Percentiles rank a stretch among this genome's conserved stretches.
Evolutionary conservation across 2,329 filamentous ascomycete species (phyloP).

Genomic region (Cladosporium sp.): DNA sequence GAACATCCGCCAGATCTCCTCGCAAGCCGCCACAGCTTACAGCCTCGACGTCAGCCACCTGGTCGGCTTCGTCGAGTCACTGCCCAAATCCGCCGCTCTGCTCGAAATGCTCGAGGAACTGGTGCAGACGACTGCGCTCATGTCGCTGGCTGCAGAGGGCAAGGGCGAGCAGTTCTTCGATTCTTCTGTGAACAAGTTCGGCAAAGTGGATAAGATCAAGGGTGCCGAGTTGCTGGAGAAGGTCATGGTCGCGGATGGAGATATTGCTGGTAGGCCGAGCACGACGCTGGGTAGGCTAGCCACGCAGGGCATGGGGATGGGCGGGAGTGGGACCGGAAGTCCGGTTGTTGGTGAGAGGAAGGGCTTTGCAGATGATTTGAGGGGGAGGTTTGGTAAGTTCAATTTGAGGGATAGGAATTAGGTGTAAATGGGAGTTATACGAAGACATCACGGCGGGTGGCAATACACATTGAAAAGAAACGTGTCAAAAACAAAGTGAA

Average conservation of each 20-base stretch:
- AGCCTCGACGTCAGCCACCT: constrained; percentile 83
- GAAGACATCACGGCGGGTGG: background rate
- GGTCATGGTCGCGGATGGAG: constrained; percentile 39
- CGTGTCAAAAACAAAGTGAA: background rate
- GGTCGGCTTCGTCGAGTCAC: constrained; percentile 78
- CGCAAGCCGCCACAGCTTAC: constrained; percentile 78
- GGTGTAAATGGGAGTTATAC: background rate
- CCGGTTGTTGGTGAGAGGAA: constrained; percentile 17
- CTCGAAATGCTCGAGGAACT: constrained; percentile 89
- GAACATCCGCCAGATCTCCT: constrained; percentile 82
- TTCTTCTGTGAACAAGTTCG: constrained; percentile 83
- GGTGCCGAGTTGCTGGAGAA: constrained; percentile 91
- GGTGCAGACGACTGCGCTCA: constrained; percentile 85
- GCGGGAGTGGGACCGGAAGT: constrained; percentile 12
- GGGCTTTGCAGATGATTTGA: constrained; percentile 19
- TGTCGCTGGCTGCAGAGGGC: constrained; percentile 71
- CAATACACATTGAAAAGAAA: background rate
- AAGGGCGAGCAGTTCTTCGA: constrained; percentile 94
- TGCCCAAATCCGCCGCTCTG: constrained; percentile 80
- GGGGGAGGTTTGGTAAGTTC: constrained; percentile 20
- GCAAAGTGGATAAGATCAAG: constrained; percentile 86
- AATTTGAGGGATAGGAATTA: constrained; percentile 15
- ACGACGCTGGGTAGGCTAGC: constrained; percentile 15
- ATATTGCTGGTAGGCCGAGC: background rate
- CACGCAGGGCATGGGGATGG: constrained; percentile 4